These are phyloP conservation scores for Pseudozyma sp. DNA, from an alignment of 1,284 basidiomycete species.

Conservation along the genomic window DNA sequence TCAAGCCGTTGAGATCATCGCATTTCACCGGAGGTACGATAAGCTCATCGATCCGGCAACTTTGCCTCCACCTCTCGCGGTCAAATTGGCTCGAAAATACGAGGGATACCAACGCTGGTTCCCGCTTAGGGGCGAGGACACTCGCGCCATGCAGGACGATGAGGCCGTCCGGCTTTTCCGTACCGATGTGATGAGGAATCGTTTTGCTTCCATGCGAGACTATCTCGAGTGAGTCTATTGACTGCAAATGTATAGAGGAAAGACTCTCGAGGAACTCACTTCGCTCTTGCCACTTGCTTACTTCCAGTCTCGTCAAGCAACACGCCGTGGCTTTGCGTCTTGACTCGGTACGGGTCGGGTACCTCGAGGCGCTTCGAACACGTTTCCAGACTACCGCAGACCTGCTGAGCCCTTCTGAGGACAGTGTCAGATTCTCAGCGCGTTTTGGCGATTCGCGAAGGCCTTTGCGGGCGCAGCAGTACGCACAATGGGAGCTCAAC, in stretches of 20 bases:
- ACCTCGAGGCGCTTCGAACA: background rate
- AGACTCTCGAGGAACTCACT: too few species aligned
- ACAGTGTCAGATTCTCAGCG: background rate
- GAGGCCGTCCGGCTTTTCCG: background rate
- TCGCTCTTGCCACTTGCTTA: too few species aligned
- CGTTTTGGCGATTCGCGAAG: background rate
- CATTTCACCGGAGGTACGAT: background rate
- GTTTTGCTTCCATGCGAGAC: background rate
- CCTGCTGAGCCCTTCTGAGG: background rate
- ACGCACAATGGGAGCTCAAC: background rate
- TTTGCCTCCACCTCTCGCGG: background rate
- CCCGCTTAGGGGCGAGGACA: background rate
- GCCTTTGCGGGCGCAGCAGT: background rate
- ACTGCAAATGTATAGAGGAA: too few species aligned
- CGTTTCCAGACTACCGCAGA: background rate
- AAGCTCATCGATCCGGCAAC: conserved; percentile 4
- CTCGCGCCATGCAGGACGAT: background rate
- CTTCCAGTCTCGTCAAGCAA: background rate
- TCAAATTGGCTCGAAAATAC: background rate
- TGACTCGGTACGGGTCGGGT: background rate
- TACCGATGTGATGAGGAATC: background rate
- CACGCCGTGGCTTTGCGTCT: background rate
- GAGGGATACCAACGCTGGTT: background rate
- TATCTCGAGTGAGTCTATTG: background rate
- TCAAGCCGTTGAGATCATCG: background rate